Evolutionary conservation across 192 early-diverging fungal genomes (phyloP).

Genomic region (Chytriomyces hyalinus): DNA sequence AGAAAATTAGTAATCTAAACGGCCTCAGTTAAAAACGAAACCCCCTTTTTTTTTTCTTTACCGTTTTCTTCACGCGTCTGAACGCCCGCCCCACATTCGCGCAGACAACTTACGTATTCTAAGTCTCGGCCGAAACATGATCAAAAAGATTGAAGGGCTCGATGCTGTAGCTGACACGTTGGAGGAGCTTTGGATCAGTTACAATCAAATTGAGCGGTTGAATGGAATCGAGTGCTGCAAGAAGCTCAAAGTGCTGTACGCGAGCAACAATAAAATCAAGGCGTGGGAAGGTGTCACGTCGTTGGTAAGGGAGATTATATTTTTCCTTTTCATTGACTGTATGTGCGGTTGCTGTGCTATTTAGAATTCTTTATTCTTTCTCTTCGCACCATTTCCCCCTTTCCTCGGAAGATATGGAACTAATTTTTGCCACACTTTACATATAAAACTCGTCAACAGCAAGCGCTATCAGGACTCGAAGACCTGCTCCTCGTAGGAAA

Average conservation of each 20-base stretch:
- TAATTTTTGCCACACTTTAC: no score
- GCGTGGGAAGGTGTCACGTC: constrained; percentile 41
- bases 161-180: constrained; percentile 59
- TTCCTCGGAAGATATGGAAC: no score
- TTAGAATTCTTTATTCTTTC: no score
- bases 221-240: constrained; percentile 60
- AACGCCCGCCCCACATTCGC: neutral
- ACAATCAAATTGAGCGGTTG: constrained; percentile 56
- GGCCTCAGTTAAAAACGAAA: constrained; percentile 29
- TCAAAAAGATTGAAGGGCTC: constrained; percentile 62
- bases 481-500: constrained; percentile 58
- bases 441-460: constrained; percentile 4
- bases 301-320: no score
- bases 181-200: constrained; percentile 60
- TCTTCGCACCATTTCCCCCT: no score
- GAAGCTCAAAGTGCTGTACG: constrained; percentile 60
- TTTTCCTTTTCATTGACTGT: no score
- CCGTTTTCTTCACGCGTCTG: neutral
- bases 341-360: no score
- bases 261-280: constrained; percentile 62
- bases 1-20: constrained; percentile 53
- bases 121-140: constrained; percentile 54
- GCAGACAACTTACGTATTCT: constrained; percentile 42
- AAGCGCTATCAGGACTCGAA: constrained; percentile 50
- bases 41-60: neutral